Percentiles rank a stretch among this genome's conserved stretches.
These are phyloP conservation scores for Crataegus laevigata DNA, from an alignment of 306 rosid genomes.

Conservation along the genomic window DNA sequence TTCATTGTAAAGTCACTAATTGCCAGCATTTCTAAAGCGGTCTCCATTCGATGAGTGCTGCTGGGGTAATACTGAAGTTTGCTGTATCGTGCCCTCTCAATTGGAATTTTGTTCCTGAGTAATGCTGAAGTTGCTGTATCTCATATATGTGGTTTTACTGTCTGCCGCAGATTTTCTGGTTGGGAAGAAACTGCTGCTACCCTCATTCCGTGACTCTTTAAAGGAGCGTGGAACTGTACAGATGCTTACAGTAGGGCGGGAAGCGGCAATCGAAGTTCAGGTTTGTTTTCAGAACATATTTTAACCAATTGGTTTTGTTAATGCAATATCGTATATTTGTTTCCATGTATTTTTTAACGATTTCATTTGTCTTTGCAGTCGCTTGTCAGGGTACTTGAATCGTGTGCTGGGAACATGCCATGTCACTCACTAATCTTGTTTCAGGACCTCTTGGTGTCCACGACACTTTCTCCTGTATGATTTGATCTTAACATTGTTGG, in stretches of 20 bases:
- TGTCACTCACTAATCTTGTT: conserved; percentile 79
- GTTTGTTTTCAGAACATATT: conserved; percentile 33
- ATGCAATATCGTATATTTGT: not conserved
- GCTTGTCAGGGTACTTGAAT: conserved; percentile 72
- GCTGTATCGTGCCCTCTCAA: conserved; percentile 63
- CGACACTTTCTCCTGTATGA: conserved; percentile 91
- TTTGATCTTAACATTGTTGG: conserved; percentile 21
- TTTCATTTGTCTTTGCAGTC: conserved; percentile 59
- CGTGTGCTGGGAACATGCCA: conserved; percentile 65
- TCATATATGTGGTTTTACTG: conserved; percentile 52
- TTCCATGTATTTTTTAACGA: conserved; percentile 5
- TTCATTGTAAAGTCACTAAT: conserved; percentile 89
- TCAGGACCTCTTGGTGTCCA: conserved; percentile 94
- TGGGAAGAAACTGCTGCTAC: conserved; percentile 77
- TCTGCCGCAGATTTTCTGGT: conserved; percentile 89
- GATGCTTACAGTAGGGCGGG: conserved; percentile 84
- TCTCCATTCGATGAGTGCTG: conserved; percentile 86
- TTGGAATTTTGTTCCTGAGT: conserved; percentile 63
- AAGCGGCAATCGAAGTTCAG: conserved; percentile 99
- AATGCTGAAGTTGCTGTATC: conserved; percentile 69
- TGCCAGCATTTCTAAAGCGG: conserved; percentile 90
- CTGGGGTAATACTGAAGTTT: conserved; percentile 97
- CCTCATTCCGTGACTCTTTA: conserved; percentile 79
- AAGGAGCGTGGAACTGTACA: conserved; percentile 95
- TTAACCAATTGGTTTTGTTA: not conserved